Evolutionary conservation across 164 flowering plant species (phyloP).

Genomic region (Sedum album): DNA sequence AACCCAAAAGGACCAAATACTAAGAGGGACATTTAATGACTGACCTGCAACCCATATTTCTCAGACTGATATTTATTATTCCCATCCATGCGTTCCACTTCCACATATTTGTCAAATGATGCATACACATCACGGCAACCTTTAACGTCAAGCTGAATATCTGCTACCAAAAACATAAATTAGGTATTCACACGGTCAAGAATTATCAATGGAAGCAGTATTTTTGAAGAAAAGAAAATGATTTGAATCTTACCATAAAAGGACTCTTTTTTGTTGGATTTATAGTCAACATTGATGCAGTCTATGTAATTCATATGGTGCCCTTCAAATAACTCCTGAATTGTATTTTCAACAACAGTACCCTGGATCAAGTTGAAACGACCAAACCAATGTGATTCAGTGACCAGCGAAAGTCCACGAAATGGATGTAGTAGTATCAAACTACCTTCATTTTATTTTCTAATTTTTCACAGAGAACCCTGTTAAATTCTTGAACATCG

Average conservation of each 20-base stretch:
- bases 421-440: neutral
- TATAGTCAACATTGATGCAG: constrained; percentile 89
- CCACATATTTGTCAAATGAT: constrained; percentile 93
- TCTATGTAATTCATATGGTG: constrained; percentile 94
- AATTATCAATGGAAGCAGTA: neutral
- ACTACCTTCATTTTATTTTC: constrained; percentile 91
- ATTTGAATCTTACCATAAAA: constrained; percentile 53
- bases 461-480: constrained; percentile 86
- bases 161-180: constrained; percentile 27
- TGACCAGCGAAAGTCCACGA: neutral
- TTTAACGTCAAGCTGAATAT: constrained; percentile 94
- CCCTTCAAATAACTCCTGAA: constrained; percentile 88
- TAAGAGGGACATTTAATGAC: constrained; percentile 9
- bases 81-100: constrained; percentile 87
- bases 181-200: neutral
- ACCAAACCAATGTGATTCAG: neutral
- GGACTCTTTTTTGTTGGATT: constrained; percentile 89
- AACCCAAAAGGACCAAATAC: too few species aligned
- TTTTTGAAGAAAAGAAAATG: neutral
- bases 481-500: constrained; percentile 90
- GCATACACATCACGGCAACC: constrained; percentile 96
- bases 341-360: constrained; percentile 94
- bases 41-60: constrained; percentile 80
- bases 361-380: constrained; percentile 36
- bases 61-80: constrained; percentile 94